Base-by-base conservation (phyloP, 176 grass and related monocot genomes). In the Eremochloa ophiuroides region DNA sequence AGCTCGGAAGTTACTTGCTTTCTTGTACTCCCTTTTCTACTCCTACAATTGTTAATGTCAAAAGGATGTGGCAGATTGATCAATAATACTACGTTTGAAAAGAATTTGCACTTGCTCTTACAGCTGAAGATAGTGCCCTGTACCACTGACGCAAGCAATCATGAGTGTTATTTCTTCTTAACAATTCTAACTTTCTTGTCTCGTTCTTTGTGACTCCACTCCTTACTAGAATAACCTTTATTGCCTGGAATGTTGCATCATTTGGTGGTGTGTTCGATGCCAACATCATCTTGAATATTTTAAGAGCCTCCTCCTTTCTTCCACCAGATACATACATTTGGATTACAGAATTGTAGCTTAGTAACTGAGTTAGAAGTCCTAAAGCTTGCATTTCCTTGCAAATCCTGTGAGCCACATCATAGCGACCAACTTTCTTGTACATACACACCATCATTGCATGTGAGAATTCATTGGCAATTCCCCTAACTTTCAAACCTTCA, bases 401-500 rank as follows among this genome's bases (percentile, higher is more conserved):
- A 74, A 98, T 89, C 74, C 51, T 87, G 82, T 89, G 91, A 62
- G 90, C 90, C 67, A 88, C 90, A 71, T 87, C 58, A 55, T 87
- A 78, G 73, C 41, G 73, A 60, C 88, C 90, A 76, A 89, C 81
- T 83, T 91, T 98, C 72, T 89, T 92, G 84, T 93, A 95, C 67
- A 89, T 77, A 75, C 88, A 88, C 48, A 98, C 53, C 88, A 98
- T 89, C 85, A 87, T 91, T 56, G 85, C 88, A 70, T 94, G 85
- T 31, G 92, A 94, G 71, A 98, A 94, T 69, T 94, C 95, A 84
- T 98, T 98, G 66, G 81, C 90, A 25, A 64, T 84, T 88, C 78
- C 84, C 66, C 43, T 78, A 37, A 47, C 33, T 86, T 88, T 98
- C 84, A 98, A 77, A 41, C 87, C 79, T 33, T 91, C 77, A 88